Evolutionary conservation across 2,329 filamentous ascomycete species (phyloP).

Genomic region (Pochonia chlamydosporia): DNA sequence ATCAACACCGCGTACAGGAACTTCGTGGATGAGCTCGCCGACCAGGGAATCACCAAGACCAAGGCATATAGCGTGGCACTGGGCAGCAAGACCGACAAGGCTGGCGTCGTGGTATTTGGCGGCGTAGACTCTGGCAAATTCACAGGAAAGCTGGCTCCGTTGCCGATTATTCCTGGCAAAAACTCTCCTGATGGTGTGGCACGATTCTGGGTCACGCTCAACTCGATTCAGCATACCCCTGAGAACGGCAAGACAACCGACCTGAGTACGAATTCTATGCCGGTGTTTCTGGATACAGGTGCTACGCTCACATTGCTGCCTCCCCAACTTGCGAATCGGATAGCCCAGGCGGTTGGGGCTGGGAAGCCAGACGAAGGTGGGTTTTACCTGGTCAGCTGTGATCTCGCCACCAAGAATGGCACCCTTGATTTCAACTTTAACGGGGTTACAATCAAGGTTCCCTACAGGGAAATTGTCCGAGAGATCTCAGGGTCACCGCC

Average conservation of each 20-base stretch:
- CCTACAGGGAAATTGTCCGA: slow-evolving; percentile 42
- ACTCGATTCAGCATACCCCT: slow-evolving; percentile 35
- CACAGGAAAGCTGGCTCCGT: slow-evolving; percentile 48
- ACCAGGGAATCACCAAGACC: slow-evolving; percentile 49
- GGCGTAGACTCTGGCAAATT: slow-evolving; percentile 63
- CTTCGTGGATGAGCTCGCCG: slow-evolving; percentile 43
- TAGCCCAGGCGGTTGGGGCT: slow-evolving; percentile 45
- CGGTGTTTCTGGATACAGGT: slow-evolving; percentile 66
- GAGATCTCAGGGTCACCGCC: slow-evolving; percentile 16
- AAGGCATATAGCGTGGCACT: slow-evolving; percentile 62
- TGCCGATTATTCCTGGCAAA: slow-evolving; percentile 55
- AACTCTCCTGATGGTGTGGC: slow-evolving; percentile 49
- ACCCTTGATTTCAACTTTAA: slow-evolving; percentile 44
- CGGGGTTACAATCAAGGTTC: slow-evolving; percentile 41
- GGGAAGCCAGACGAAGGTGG: slow-evolving; percentile 29
- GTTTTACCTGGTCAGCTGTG: slow-evolving; percentile 43
- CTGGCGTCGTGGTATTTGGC: slow-evolving; percentile 63
- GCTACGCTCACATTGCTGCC: slow-evolving; percentile 65
- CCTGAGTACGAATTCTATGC: slow-evolving; percentile 33
- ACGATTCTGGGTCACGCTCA: slow-evolving; percentile 47
- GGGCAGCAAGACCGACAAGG: slow-evolving; percentile 52
- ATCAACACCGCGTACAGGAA: slow-evolving; percentile 42
- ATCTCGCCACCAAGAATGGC: slow-evolving; percentile 31
- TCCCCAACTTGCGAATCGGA: slow-evolving; percentile 41
- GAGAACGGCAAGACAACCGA: slow-evolving; percentile 19